These are phyloP conservation scores for Botryotinia calthae DNA, from an alignment of 2,329 filamentous ascomycete species.

Conservation along the genomic window DNA sequence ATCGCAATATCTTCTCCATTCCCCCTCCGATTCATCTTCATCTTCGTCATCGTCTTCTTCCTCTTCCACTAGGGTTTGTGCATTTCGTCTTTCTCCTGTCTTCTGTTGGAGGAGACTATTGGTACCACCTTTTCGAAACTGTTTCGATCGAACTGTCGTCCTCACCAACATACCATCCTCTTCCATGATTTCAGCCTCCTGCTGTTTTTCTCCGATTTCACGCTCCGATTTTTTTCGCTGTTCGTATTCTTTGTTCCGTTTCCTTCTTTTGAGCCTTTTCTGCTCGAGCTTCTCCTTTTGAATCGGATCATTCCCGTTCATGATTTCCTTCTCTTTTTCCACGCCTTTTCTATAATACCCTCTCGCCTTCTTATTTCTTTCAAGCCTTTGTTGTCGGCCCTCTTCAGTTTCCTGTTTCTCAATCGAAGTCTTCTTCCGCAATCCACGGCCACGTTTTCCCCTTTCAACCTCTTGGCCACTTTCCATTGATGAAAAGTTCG, in stretches of 20 bases:
- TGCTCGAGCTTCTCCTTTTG: neutral
- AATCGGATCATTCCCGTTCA: neutral
- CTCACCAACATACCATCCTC: neutral
- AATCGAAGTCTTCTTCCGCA: neutral
- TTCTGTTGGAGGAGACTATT: neutral
- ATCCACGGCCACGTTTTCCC: neutral
- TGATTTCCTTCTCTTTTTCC: too few species aligned
- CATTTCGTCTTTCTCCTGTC: neutral
- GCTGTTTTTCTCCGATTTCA: too few species aligned
- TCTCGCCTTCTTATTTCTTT: rapidly evolving
- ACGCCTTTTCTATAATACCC: rapidly evolving
- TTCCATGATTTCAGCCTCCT: neutral
- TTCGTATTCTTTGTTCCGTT: rapidly evolving
- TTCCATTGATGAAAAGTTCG: neutral
- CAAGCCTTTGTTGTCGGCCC: neutral
- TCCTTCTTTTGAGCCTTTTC: neutral
- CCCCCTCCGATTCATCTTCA: neutral
- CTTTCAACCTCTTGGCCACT: neutral
- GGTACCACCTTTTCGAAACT: neutral
- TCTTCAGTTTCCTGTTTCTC: neutral
- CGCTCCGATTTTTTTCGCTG: too few species aligned
- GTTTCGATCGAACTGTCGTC: neutral
- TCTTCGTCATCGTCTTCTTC: neutral
- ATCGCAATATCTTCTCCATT: neutral
- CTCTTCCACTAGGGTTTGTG: neutral